Evolutionary conservation across 345 rosid species (phyloP), one percentile per base, ranked within the genome.

Genomic region (Draba incana): DNA sequence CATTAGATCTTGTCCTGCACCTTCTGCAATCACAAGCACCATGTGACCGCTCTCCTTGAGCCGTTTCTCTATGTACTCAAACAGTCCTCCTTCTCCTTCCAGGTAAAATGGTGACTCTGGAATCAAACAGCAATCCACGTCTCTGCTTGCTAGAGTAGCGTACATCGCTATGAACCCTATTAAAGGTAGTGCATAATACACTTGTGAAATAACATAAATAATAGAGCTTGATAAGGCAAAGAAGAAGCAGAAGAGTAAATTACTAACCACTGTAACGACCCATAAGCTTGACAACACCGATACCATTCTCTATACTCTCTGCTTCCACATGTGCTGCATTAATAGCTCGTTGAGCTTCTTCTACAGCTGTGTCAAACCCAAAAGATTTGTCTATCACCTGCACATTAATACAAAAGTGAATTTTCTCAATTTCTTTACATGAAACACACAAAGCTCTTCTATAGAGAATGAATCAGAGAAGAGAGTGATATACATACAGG

Each of bases 131-230:
- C 97, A 90, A 52, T 90, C 94, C 65, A 90, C 97, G 71, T 90
- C 97, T 65, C 97, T 80, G 69, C 94, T 90, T 16, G 97, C 97
- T 67, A 90, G 87, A 45, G 97, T 90, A 47, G 97, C 97, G 43
- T 86, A 27, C 97, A 90, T 87, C 1, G 94, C 97, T 68, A 88
- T 90, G 60, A 88, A 90, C 54, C 92, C 96, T 89, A 78, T 73
- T 61, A 14, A 28, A 14, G 1, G 1, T 5, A n/a, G 45, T 39
- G 27, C 28, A 23, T 1, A 0, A 28, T 20, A 20, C 20, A 41
- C 54, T 65, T 57, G 37, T 57, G 54, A 72, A 16, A 13, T 39
- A 39, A n/a, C 11, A 24, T 45, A 25, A 35, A 52, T 5, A 54
- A 23, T 23, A 63, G 27, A 71, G 57, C 27, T 71, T 64, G 13